phyloP scores from a whole-genome alignment of 164 flowering plant species.

The Nymphaea thermarum region DNA sequence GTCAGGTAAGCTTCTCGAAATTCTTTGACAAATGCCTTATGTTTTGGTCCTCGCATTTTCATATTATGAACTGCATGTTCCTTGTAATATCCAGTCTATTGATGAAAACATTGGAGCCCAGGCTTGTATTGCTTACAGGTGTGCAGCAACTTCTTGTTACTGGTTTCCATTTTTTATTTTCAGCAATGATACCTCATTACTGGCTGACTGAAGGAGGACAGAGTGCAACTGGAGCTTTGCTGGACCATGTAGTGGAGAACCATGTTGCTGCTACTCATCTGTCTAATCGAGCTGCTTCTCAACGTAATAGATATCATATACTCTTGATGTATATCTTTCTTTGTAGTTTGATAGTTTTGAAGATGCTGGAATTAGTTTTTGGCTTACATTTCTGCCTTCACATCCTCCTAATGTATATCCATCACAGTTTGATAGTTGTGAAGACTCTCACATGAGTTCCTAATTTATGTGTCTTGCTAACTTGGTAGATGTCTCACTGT shows the following conservation, averaged over 20 bases:
- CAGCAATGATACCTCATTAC: conserved; percentile 87
- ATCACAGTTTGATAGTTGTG: too few species aligned
- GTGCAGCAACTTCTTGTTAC: too few species aligned
- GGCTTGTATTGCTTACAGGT: too few species aligned
- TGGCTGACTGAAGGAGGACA: conserved; percentile 99
- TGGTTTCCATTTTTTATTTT: background rate
- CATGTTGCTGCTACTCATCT: conserved; percentile 80
- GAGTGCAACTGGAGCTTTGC: conserved; percentile 90
- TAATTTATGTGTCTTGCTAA: background rate
- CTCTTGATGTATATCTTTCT: background rate
- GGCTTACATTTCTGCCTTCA: too few species aligned
- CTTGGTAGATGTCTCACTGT: conserved; percentile 53
- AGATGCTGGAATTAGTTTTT: too few species aligned
- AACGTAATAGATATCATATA: conserved; percentile 24
- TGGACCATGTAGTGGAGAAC: conserved; percentile 66
- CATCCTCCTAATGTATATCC: too few species aligned
- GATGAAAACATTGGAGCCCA: background rate
- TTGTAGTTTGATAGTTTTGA: background rate
- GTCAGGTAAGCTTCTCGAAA: conserved; percentile 51
- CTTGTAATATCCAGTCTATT: too few species aligned
- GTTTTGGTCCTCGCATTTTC: background rate
- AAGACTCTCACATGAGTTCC: too few species aligned
- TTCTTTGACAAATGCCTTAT: background rate
- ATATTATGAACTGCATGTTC: too few species aligned
- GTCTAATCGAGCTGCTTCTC: conserved; percentile 88